phyloP scores from a whole-genome alignment of 192 early-diverging fungal species.

The Coemansia sp. region DNA sequence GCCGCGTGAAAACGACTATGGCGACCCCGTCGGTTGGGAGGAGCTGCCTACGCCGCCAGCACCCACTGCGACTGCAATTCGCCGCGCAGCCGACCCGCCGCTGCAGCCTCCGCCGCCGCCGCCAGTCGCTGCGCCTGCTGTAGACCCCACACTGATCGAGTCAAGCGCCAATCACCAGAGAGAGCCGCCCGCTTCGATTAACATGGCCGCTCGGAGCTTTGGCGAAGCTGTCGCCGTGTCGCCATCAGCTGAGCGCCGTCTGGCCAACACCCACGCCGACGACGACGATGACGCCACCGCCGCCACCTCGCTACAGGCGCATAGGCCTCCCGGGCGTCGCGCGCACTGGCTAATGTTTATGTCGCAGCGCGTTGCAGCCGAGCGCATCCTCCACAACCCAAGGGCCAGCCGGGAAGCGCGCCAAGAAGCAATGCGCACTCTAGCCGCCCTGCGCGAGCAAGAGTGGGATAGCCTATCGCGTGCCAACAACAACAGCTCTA shows the following conservation, averaged over 20 bases:
- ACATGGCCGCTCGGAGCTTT: conserved; percentile 1
- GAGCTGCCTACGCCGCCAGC: conserved; percentile 38
- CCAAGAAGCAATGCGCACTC: conserved; percentile 16
- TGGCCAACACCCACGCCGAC: no score
- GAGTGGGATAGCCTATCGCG: conserved; percentile 4
- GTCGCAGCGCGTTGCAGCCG: conserved; percentile 12
- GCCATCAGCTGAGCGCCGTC: neutral
- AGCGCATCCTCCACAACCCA: conserved; percentile 12
- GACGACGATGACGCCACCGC: neutral
- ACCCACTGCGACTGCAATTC: conserved; percentile 23
- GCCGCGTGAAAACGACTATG: conserved; percentile 39
- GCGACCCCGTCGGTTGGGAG: conserved; percentile 42
- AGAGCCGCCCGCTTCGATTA: neutral
- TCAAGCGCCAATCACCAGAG: neutral
- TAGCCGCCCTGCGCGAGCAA: conserved; percentile 13
- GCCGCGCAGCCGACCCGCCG: neutral
- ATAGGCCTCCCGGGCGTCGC: neutral
- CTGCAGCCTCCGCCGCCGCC: neutral
- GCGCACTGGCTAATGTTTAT: conserved; percentile 15
- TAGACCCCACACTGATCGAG: neutral
- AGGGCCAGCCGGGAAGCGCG: conserved; percentile 7
- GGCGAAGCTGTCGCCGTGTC: neutral
- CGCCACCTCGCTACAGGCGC: neutral
- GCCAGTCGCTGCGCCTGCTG: neutral
- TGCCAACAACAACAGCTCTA: neutral